These are phyloP conservation scores for Ophiocordyceps camponoti-saundersi DNA, from an alignment of 2,329 filamentous ascomycete species.

Conservation along the genomic window DNA sequence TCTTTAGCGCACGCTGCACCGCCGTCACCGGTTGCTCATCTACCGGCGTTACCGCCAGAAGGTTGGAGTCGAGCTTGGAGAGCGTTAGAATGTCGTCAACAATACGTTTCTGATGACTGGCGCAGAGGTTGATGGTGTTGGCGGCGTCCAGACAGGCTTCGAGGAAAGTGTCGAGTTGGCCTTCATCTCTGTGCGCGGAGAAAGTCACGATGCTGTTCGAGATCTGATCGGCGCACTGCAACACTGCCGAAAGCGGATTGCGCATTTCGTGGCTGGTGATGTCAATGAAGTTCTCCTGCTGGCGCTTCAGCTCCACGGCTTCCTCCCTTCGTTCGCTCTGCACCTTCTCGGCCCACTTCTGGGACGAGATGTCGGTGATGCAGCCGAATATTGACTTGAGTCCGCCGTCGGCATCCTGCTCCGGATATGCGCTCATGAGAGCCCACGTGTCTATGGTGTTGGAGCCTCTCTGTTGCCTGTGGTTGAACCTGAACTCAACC, in stretches of 20 bases:
- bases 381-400: slow-evolving; percentile 65
- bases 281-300: slow-evolving; percentile 57
- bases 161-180: slow-evolving; percentile 30
- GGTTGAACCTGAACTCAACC: slow-evolving; percentile 61
- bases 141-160: slow-evolving; percentile 52
- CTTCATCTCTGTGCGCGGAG: slow-evolving; percentile 16
- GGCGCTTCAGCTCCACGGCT: slow-evolving; percentile 62
- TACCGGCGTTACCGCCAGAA: slow-evolving; percentile 53
- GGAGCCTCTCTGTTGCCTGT: slow-evolving; percentile 42
- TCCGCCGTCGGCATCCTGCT: slow-evolving; percentile 43
- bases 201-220: slow-evolving; percentile 28
- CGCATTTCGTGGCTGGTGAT: slow-evolving; percentile 63
- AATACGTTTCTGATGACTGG: slow-evolving; percentile 60
- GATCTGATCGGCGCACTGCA: slow-evolving; percentile 66
- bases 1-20: slow-evolving; percentile 53
- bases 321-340: slow-evolving; percentile 66
- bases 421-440: slow-evolving; percentile 59
- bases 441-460: slow-evolving; percentile 56
- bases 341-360: slow-evolving; percentile 71
- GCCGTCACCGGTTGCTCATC: slow-evolving; percentile 52
- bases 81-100: slow-evolving; percentile 51
- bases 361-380: slow-evolving; percentile 71
- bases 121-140: slow-evolving; percentile 67
- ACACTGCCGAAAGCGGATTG: slow-evolving; percentile 56
- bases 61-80: slow-evolving; percentile 53